Conservation (phyloP, 768 basidiomycete genomes). For the Paxillus rubicundulus region DNA sequence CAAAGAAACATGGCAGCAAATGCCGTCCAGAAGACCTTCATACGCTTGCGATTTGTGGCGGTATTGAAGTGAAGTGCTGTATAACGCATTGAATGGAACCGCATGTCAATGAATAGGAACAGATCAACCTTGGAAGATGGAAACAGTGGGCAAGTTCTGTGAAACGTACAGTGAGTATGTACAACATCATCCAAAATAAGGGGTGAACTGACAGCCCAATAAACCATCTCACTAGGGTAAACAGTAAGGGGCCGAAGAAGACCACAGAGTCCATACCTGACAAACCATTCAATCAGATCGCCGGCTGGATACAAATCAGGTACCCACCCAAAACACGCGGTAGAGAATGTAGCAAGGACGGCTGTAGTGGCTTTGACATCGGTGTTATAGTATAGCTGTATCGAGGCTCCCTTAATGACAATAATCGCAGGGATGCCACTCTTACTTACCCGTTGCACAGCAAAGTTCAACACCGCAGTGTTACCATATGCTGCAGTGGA, state of each 20-base stretch:
- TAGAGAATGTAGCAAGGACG: conserved; percentile 61
- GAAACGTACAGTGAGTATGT: background rate
- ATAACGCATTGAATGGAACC: conserved; percentile 19
- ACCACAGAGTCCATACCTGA: conserved; percentile 58
- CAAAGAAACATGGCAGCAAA: conserved; percentile 35
- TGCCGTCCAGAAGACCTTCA: conserved; percentile 54
- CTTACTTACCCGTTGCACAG: conserved; percentile 49
- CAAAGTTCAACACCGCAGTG: conserved; percentile 57
- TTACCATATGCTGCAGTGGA: conserved; percentile 54
- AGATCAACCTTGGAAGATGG: conserved; percentile 52
- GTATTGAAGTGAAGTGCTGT: conserved; percentile 51
- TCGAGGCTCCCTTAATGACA: background rate
- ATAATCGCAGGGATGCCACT: background rate
- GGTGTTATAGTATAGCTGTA: conserved; percentile 57
- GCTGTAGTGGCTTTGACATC: conserved; percentile 54
- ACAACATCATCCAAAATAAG: background rate
- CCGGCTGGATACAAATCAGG: background rate
- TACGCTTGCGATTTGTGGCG: conserved; percentile 42
- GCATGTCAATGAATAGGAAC: conserved; percentile 16
- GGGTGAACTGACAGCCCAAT: conserved; percentile 45
- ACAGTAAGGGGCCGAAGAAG: conserved; percentile 56
- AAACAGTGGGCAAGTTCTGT: conserved; percentile 56
- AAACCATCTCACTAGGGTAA: conserved; percentile 64
- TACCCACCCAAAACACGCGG: conserved; percentile 57
- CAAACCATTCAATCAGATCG: background rate